Conservation (phyloP, 2,329 filamentous ascomycete genomes). For the Alternaria consortialis region DNA sequence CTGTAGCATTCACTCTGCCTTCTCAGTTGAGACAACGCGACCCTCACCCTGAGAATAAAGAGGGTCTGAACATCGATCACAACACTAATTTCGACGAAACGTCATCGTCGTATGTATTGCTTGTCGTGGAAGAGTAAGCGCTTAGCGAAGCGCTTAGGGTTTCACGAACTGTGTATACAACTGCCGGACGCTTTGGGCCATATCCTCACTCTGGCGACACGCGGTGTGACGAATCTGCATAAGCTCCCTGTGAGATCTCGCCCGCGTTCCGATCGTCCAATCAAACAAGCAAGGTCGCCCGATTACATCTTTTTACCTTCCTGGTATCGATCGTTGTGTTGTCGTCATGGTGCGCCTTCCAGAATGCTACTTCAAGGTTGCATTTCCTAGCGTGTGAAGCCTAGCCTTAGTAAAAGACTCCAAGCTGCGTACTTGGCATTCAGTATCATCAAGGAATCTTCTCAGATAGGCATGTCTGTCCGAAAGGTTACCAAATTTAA, state of each 20-base stretch:
- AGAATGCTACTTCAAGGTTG: neutral
- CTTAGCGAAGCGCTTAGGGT: slow-evolving; percentile 12
- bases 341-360: neutral
- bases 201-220: slow-evolving; percentile 1
- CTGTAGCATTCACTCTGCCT: neutral
- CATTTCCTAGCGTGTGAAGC: neutral
- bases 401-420: neutral
- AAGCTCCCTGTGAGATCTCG: slow-evolving; percentile 2
- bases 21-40: neutral
- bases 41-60: neutral
- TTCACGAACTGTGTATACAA: slow-evolving; percentile 10
- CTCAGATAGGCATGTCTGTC: neutral
- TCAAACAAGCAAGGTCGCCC: neutral
- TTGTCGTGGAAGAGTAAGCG: slow-evolving; percentile 4
- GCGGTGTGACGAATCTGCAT: slow-evolving; percentile 9
- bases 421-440: neutral
- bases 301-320: neutral
- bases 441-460: neutral
- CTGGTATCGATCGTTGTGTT: neutral
- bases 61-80: neutral
- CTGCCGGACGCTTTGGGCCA: neutral
- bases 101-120: neutral
- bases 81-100: neutral
- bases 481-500: neutral
- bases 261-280: neutral